Base-by-base conservation (phyloP, 2,329 filamentous ascomycete genomes). In the Fusarium pseudoanthophilum region DNA sequence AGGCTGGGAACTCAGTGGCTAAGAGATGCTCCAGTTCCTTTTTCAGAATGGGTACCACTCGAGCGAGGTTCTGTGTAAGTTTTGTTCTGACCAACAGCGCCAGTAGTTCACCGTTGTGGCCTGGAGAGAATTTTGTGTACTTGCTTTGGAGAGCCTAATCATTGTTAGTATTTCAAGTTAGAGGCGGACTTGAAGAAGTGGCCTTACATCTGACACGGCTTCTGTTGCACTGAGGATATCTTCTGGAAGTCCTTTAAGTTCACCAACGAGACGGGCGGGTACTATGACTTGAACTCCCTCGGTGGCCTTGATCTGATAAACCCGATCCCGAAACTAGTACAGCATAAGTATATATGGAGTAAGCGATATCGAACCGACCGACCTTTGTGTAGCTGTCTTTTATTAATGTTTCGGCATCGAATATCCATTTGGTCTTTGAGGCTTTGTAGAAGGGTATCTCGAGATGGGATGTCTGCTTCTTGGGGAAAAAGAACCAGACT, bases 291-390 rank as follows among this genome's bases (percentile, higher is more conserved):
- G 85, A 21, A 83, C 70, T 16, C 86, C 86, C 73, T 88, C 86
- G 4, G 86, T 88, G 9, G 85, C 85, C 73, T 83, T 85, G 77
- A 87, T 86, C 68, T 87, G 85, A 62, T 88, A 87, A 21, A 85
- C 83, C n/a, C 75, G 80, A 71, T 87, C 85, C 43, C 83, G 82
- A 64, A 87, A 87, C 85, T 87, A 36, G 13, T 30, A 60, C 24
- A 59, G 11, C 11, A 70, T 80, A 30, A 80, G 76, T 32, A 67
- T n/a, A 36, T 56, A 30, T 16, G 11, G 26, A 45, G 16, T 26
- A 8, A 20, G 42, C 9, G 5, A 26, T 16, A 18, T 1, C 24
- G 20, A 24, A 32, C 11, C n/a, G 37, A 48, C 73, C 20, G 58
- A 87, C 85, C 82, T 86, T 86, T 71, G 77, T 78, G 66, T 88